Evolutionary conservation across 2,329 filamentous ascomycete genomes (phyloP).

Genomic region (Colletotrichum tropicicola): DNA sequence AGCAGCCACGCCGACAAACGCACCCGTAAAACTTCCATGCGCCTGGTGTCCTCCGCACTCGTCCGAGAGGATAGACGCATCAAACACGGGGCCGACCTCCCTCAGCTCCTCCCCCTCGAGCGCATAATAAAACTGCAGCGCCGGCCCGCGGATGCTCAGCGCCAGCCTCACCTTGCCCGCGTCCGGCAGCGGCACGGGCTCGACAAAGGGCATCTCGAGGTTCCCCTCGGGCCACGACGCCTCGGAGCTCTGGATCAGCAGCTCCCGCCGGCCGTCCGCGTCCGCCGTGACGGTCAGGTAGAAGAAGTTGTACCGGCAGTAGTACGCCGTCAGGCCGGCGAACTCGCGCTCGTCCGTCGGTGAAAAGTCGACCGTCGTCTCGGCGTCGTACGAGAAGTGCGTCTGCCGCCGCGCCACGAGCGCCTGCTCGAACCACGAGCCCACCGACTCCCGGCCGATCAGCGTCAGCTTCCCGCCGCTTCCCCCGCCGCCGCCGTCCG

Average conservation of each 20-base stretch:
- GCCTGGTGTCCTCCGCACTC: conserved; percentile 70
- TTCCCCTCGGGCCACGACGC: conserved; percentile 62
- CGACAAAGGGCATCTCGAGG: conserved; percentile 51
- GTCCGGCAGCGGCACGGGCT: conserved; percentile 59
- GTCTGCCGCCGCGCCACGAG: conserved; percentile 63
- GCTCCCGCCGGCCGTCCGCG: conserved; percentile 63
- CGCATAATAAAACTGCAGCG: conserved; percentile 66
- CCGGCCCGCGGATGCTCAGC: conserved; percentile 58
- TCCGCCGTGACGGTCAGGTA: conserved; percentile 68
- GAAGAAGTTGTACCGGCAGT: conserved; percentile 72
- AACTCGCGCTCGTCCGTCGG: conserved; percentile 68
- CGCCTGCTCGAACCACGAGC: conserved; percentile 68
- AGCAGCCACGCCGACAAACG: conserved; percentile 65
- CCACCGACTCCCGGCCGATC: conserved; percentile 60
- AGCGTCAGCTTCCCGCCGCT: conserved; percentile 53
- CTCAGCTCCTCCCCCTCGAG: conserved; percentile 54
- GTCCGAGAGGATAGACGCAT: conserved; percentile 68
- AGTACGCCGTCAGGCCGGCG: conserved; percentile 69
- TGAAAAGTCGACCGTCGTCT: conserved; percentile 62
- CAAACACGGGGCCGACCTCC: conserved; percentile 62
- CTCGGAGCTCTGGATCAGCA: conserved; percentile 66
- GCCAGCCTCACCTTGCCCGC: conserved; percentile 63
- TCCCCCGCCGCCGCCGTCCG: conserved; percentile 40
- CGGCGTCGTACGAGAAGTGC: conserved; percentile 69
- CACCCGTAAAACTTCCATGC: conserved; percentile 71